Base-by-base conservation (phyloP, 2,329 filamentous ascomycete species). In the Penicillium sp. region DNA sequence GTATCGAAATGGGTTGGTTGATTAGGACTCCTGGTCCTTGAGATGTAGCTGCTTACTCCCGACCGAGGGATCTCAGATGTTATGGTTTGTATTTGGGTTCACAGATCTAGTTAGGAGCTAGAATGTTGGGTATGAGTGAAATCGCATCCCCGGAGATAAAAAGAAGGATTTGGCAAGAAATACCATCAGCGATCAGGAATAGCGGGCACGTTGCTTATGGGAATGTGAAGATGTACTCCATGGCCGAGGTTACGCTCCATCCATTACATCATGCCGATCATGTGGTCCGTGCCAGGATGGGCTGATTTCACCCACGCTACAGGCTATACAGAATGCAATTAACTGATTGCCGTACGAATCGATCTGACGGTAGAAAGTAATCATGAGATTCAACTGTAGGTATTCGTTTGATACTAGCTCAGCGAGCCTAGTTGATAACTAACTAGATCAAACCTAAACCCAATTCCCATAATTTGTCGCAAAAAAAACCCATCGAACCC, bases 51-150 rank as follows among this genome's bases (percentile, higher is more conserved):
- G 48, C 31, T 39, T 50, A 37, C 23, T 50, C 19, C 31, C 48
- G 48, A 50, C 48, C 48, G 48, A 4, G 16, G 48, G 21, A 35
- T 25, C n/a, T 51, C 39, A 49, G 46, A 42, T 53, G 50, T 47
- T 44, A 25, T 50, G 26, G 39, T 43, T 31, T 50, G 44, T 16
- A 43, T 84, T 13, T 92, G 27, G 88, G 88, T 49, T 93, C 91
- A 42, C 39, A 23, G 19, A 6, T 11, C 39, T 42, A 23, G 21
- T 6, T 16, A 13, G 19, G 21, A 25, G 47, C 29, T 49, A 49
- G 29, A 11, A 25, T 37, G 13, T 14, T 13, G 25, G 3, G 1
- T 29, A 2, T 26, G 7, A 4, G n/a, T 52, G 3, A 21, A 45
- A 35, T 45, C n/a, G 35, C 29, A 45, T 45, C 13, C 16, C 39